Conservation (phyloP, 306 rosid species). For the Mimosa pudica region DNA sequence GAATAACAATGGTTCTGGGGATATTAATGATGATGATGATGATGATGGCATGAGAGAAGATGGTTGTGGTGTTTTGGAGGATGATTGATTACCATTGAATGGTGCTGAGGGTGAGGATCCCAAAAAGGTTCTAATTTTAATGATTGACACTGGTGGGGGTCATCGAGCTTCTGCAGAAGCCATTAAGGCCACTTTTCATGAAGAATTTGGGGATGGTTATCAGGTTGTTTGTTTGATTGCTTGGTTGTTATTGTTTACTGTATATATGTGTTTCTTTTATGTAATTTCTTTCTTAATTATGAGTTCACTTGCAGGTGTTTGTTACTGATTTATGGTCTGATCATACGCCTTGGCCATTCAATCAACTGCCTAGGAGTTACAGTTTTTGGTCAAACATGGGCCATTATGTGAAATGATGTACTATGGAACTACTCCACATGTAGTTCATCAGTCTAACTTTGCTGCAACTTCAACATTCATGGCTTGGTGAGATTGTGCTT, state of each 20-base stretch:
- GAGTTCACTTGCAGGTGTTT: slow-evolving; percentile 54
- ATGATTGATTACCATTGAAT: slow-evolving; percentile 44
- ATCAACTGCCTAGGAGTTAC: slow-evolving; percentile 79
- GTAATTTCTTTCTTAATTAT: slow-evolving; percentile 2
- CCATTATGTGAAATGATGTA: slow-evolving; percentile 71
- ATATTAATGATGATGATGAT: too few relatives aligned
- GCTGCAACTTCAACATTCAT: slow-evolving; percentile 73
- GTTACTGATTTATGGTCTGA: slow-evolving; percentile 81
- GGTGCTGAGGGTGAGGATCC: slow-evolving; percentile 43
- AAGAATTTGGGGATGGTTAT: slow-evolving; percentile 77
- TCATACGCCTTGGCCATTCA: slow-evolving; percentile 85
- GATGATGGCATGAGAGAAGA: slow-evolving; percentile 43
- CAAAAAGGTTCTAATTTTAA: slow-evolving; percentile 83
- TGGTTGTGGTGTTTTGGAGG: slow-evolving; percentile 36
- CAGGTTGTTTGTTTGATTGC: slow-evolving; percentile 54
- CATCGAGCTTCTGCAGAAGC: slow-evolving; percentile 99
- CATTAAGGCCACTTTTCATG: slow-evolving; percentile 78
- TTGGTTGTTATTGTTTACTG: neutral
- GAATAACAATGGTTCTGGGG: slow-evolving; percentile 39
- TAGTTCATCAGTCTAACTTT: slow-evolving; percentile 71
- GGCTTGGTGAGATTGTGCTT: slow-evolving; percentile 58
- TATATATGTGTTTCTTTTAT: neutral
- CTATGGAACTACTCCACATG: slow-evolving; percentile 65
- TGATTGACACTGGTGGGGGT: slow-evolving; percentile 99
- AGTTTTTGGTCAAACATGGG: slow-evolving; percentile 79